phyloP scores from a whole-genome alignment of 2,329 filamentous ascomycete species.

The Apiospora sp. region DNA sequence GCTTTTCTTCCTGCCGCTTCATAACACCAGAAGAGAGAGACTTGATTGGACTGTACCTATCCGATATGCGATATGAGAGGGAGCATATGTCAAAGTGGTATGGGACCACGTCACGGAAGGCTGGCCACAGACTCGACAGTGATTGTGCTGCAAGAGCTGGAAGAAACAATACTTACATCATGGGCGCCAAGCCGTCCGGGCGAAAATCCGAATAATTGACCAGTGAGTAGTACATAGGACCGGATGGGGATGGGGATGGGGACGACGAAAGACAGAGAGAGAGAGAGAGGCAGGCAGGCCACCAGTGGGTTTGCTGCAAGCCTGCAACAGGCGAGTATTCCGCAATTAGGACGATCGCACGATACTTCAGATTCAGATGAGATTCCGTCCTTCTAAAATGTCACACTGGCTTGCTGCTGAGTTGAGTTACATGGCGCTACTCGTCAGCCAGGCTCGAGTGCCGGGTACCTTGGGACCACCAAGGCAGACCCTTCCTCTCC shows the following conservation, averaged over 20 bases:
- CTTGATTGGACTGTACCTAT: constrained; percentile 22
- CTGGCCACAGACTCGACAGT: constrained; percentile 16
- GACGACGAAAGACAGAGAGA: neutral
- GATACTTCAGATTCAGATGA: constrained; percentile 9
- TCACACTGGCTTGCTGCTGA: constrained; percentile 1
- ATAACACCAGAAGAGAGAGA: neutral
- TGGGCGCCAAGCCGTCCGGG: neutral
- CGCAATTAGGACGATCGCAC: constrained; percentile 17
- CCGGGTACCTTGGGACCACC: neutral
- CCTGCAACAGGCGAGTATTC: constrained; percentile 2
- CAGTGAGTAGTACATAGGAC: constrained; percentile 5
- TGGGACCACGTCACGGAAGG: constrained; percentile 23
- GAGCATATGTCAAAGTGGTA: constrained; percentile 15
- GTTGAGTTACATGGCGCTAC: constrained; percentile 19
- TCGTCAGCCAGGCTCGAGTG: neutral
- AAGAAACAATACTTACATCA: constrained; percentile 18
- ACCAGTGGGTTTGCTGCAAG: constrained; percentile 10
- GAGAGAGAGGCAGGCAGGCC: neutral
- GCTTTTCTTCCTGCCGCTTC: constrained; percentile 23
- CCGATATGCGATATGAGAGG: constrained; percentile 15
- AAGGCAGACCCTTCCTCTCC: neutral
- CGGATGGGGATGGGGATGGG: neutral
- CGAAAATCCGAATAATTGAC: neutral
- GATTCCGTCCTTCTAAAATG: neutral
- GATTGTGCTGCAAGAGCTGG: constrained; percentile 9